Percentiles rank a stretch among this genome's conserved stretches.
Conservation (phyloP, 352 stramenopile species). For the Pythium plurisporium region DNA sequence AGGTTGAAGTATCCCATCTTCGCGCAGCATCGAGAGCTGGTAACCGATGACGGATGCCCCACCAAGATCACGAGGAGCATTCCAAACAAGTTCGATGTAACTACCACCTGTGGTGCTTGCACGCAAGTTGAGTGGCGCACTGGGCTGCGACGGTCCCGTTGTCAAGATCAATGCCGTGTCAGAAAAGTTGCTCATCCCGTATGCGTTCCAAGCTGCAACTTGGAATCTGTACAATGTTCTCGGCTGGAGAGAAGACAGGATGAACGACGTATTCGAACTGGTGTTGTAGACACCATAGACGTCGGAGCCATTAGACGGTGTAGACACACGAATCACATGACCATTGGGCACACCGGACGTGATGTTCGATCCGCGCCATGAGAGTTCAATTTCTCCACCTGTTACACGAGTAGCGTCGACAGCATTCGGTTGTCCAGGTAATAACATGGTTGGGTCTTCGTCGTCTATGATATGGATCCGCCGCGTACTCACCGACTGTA, state of each 20-base stretch:
- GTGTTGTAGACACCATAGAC: conserved; percentile 46
- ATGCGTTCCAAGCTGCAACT: conserved; percentile 45
- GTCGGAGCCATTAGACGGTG: neutral
- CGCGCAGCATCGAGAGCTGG: conserved; percentile 10
- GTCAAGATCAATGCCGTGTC: conserved; percentile 23
- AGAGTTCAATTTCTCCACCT: conserved; percentile 47
- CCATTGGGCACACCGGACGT: conserved; percentile 1
- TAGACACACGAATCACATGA: conserved; percentile 37
- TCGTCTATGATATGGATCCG: conserved; percentile 43
- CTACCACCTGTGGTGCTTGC: conserved; percentile 9
- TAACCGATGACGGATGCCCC: conserved; percentile 30
- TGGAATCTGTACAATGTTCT: conserved; percentile 31
- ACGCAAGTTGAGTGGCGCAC: conserved; percentile 20
- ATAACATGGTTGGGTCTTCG: conserved; percentile 28
- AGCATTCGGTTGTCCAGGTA: conserved; percentile 20
- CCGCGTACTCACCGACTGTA: conserved; percentile 22
- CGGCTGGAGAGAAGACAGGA: conserved; percentile 32
- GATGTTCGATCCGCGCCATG: conserved; percentile 17
- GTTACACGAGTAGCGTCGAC: conserved; percentile 22
- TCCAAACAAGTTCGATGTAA: conserved; percentile 32
- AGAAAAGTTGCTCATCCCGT: conserved; percentile 37
- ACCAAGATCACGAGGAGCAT: conserved; percentile 30
- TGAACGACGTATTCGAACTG: conserved; percentile 21
- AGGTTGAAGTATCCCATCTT: neutral
- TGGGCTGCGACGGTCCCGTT: conserved; percentile 26